phyloP scores from a whole-genome alignment of 495 filamentous ascomycete genomes.

The Jackrogersella minutella region DNA sequence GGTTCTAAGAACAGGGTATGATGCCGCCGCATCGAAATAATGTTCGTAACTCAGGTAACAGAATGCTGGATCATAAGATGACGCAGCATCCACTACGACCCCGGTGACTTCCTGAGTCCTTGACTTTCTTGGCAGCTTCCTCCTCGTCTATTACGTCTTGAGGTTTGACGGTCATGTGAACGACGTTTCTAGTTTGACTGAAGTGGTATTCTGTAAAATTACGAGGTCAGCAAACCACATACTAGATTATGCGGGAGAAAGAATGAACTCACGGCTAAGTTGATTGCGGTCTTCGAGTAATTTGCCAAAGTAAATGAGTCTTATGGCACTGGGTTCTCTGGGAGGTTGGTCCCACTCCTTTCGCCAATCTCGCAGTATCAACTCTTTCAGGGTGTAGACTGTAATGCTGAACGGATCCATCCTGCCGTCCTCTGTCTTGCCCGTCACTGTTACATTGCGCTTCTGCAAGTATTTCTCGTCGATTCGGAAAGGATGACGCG shows the following conservation, averaged over 20 bases:
- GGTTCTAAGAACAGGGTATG: conserved; percentile 31
- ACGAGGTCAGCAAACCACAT: neutral
- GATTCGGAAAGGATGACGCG: conserved; percentile 85
- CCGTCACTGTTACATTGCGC: conserved; percentile 76
- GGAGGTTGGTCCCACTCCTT: conserved; percentile 89
- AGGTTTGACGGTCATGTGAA: conserved; percentile 93
- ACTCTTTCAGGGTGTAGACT: conserved; percentile 88
- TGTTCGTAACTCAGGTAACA: conserved; percentile 1
- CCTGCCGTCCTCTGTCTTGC: conserved; percentile 56
- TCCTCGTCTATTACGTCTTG: conserved; percentile 91
- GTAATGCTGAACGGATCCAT: conserved; percentile 87
- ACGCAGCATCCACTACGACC: conserved; percentile 83
- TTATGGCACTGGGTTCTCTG: conserved; percentile 81
- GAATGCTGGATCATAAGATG: conserved; percentile 61
- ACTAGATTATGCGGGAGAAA: neutral
- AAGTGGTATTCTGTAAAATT: conserved; percentile 75
- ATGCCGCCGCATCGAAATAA: conserved; percentile 28
- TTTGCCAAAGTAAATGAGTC: conserved; percentile 88
- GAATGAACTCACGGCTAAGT: conserved; percentile 66
- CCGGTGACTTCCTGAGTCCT: conserved; percentile 65
- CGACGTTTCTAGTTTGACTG: conserved; percentile 74
- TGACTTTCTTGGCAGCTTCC: conserved; percentile 76
- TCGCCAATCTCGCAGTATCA: conserved; percentile 90
- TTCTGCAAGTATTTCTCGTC: conserved; percentile 85
- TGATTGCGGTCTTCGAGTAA: conserved; percentile 85